Conservation (phyloP, 2,329 filamentous ascomycete species). For the Dothiorella sarmentorum region DNA sequence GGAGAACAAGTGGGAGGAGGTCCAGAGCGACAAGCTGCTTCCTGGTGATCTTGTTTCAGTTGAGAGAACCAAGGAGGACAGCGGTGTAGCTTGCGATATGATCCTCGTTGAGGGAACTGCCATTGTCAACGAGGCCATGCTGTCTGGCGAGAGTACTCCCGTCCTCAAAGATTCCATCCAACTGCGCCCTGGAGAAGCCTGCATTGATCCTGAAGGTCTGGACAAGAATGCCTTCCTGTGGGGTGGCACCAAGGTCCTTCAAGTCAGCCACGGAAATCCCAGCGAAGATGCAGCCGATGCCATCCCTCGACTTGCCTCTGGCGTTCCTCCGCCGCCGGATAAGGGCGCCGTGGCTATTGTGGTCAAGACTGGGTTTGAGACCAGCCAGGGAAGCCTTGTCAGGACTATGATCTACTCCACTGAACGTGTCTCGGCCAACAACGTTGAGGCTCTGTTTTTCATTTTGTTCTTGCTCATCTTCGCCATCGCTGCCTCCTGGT, state of each 20-base stretch:
- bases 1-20: constrained; percentile 80
- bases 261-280: constrained; percentile 82
- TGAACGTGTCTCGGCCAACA: constrained; percentile 97
- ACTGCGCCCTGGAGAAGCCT: constrained; percentile 76
- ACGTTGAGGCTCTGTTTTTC: constrained; percentile 92
- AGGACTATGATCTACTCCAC: constrained; percentile 99
- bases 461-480: constrained; percentile 96
- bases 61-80: constrained; percentile 90
- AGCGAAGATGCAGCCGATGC: constrained; percentile 61
- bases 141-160: constrained; percentile 96
- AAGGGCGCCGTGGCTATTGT: constrained; percentile 92
- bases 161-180: constrained; percentile 94
- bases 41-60: constrained; percentile 93
- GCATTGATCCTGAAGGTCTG: constrained; percentile 80
- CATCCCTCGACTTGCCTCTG: constrained; percentile 66
- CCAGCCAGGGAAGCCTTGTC: constrained; percentile 93
- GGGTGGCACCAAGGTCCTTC: constrained; percentile 95
- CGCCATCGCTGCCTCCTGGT: constrained; percentile 96
- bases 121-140: constrained; percentile 99
- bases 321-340: constrained; percentile 81
- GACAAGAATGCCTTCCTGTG: constrained; percentile 97
- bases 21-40: constrained; percentile 84
- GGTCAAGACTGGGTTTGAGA: constrained; percentile 97
- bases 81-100: constrained; percentile 96
- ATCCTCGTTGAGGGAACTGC: constrained; percentile 89